Conservation (phyloP, 257 asterid species). For the Solanum peruvianum region DNA sequence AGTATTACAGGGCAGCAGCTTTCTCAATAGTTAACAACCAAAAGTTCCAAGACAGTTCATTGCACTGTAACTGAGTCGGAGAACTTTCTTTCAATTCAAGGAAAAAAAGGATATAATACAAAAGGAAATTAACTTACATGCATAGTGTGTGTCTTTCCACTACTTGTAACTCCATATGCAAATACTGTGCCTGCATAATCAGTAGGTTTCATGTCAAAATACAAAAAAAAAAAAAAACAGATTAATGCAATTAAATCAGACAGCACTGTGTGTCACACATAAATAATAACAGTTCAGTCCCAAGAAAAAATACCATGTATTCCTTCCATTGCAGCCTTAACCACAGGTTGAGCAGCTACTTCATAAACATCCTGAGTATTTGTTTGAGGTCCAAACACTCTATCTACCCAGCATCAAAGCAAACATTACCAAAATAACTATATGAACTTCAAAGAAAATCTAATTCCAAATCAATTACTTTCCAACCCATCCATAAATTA, state of each 20-base stretch:
- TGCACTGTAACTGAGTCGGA: neutral
- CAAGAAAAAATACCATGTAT: conserved; percentile 49
- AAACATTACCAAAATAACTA: neutral
- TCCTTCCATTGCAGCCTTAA: conserved; percentile 98
- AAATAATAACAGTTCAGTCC: neutral
- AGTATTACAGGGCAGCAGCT: neutral
- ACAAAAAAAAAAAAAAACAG: neutral
- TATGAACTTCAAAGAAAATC: neutral
- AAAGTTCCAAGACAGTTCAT: neutral
- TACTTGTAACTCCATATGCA: conserved; percentile 99
- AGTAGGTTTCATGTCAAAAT: neutral
- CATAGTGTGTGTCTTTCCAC: conserved; percentile 99
- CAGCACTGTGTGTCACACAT: neutral
- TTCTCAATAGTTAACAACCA: neutral
- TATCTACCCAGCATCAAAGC: conserved; percentile 38
- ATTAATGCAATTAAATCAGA: neutral
- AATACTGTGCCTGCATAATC: conserved; percentile 85
- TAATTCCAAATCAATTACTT: neutral
- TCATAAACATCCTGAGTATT: conserved; percentile 83
- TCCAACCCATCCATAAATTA: neutral
- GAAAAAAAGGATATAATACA: neutral
- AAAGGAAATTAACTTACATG: conserved; percentile 53
- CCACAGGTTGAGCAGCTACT: conserved; percentile 95
- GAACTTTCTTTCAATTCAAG: neutral
- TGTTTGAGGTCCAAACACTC: conserved; percentile 82